Evolutionary conservation across 1,284 basidiomycete species (phyloP).

Genomic region (Ustilago vetiveriae): DNA sequence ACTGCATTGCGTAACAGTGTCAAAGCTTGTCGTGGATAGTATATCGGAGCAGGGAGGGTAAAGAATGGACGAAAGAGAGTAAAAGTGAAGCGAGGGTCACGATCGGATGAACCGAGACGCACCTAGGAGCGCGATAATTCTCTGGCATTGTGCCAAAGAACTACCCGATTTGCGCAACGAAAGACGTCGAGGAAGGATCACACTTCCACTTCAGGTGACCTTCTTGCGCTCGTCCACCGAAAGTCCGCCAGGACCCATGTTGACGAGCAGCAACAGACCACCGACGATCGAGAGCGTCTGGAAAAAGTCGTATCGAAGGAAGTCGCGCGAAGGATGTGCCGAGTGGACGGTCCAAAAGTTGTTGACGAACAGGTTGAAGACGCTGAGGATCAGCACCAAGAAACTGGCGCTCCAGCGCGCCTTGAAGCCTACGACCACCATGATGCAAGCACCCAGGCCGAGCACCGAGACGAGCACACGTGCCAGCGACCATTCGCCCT

Average conservation of each 20-base stretch:
- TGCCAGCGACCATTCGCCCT: constrained; percentile 86
- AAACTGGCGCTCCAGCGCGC: constrained; percentile 99
- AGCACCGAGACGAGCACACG: constrained; percentile 84
- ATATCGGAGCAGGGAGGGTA: no score
- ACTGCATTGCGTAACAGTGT: no score
- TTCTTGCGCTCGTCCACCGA: constrained; percentile 99
- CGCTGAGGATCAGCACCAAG: constrained; percentile 87
- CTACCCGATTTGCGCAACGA: no score
- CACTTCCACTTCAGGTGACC: constrained; percentile 71
- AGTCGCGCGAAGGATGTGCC: constrained; percentile 93
- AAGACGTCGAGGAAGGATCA: no score
- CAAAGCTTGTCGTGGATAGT: no score
- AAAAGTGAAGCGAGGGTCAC: no score
- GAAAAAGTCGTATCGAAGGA: constrained; percentile 75
- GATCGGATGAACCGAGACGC: no score
- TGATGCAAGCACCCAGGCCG: constrained; percentile 78
- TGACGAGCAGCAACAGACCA: constrained; percentile 93
- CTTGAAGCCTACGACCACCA: constrained; percentile 99
- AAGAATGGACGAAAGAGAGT: no score
- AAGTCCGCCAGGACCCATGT: constrained; percentile 96
- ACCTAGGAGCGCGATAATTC: no score
- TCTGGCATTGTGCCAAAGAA: no score
- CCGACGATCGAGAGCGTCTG: constrained; percentile 85
- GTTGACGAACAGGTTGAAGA: constrained; percentile 92
- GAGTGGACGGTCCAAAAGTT: constrained; percentile 96